phyloP scores from a whole-genome alignment of 2,329 filamentous ascomycete species.

The Blastomyces percursus region DNA sequence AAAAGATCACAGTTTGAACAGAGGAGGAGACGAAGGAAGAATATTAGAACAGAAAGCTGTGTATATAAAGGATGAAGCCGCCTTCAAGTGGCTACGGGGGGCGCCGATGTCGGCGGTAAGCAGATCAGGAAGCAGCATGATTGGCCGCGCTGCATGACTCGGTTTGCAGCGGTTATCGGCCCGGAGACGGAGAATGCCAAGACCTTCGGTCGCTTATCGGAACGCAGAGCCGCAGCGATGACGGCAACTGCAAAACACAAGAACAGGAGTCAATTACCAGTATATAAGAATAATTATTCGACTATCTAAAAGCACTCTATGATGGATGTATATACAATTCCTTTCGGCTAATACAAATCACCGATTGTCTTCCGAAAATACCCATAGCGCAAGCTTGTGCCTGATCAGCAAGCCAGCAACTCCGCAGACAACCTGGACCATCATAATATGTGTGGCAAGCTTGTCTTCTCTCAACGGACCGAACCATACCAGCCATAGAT shows the following conservation, averaged over 20 bases:
- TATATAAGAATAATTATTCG: background rate
- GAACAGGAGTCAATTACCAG: background rate
- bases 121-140: conserved; percentile 19
- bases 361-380: conserved; percentile 82
- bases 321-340: conserved; percentile 7
- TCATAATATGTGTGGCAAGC: conserved; percentile 66
- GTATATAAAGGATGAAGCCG: background rate
- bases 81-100: background rate
- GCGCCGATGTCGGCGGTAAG: conserved; percentile 30
- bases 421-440: conserved; percentile 66
- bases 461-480: conserved; percentile 81
- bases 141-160: conserved; percentile 17
- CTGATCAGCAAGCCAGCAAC: conserved; percentile 74
- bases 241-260: background rate
- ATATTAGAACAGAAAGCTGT: background rate
- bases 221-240: background rate
- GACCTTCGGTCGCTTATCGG: conserved; percentile 6
- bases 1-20: background rate
- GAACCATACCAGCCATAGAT: conserved; percentile 92
- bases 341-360: conserved; percentile 18
- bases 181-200: background rate
- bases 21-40: background rate
- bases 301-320: background rate
- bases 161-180: background rate
- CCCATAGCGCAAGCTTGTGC: conserved; percentile 71